phyloP scores from a whole-genome alignment of 768 basidiomycete species.

The Termitomyces sp. region DNA sequence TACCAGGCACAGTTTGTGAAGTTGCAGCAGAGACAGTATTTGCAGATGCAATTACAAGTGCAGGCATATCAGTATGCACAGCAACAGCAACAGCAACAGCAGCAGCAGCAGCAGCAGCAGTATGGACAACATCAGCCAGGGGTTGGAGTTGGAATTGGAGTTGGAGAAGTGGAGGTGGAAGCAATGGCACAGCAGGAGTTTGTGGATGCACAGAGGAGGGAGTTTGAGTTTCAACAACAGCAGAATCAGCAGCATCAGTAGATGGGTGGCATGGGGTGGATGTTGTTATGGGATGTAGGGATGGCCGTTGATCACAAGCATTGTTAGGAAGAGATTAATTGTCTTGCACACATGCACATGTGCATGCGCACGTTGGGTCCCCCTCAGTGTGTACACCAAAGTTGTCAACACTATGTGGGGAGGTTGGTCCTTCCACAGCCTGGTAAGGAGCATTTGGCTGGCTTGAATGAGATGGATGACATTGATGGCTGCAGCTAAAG shows the following conservation, averaged over 20 bases:
- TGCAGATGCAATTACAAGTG: constrained; percentile 18
- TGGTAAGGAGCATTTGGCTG: constrained; percentile 9
- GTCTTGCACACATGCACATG: no score
- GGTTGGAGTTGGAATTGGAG: constrained; percentile 13
- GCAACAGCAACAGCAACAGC: constrained; percentile 10
- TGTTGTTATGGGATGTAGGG: no score
- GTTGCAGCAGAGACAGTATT: constrained; percentile 22
- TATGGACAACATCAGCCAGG: constrained; percentile 12
- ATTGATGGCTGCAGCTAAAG: constrained; percentile 6
- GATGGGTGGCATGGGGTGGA: no score
- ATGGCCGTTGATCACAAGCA: no score
- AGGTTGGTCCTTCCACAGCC: constrained; percentile 1
- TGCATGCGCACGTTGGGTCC: no score
- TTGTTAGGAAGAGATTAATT: no score
- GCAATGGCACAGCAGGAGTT: constrained; percentile 17
- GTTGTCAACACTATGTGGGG: constrained; percentile 30
- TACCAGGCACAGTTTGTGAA: constrained; percentile 19
- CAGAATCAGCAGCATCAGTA: no score
- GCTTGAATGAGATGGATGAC: constrained; percentile 4
- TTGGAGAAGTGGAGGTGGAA: constrained; percentile 10
- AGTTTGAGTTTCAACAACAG: constrained; percentile 12
- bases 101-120: constrained; percentile 16
- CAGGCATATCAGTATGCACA: constrained; percentile 16
- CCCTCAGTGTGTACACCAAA: constrained; percentile 33
- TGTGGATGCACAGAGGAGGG: constrained; percentile 15